Evolutionary conservation across 2,329 filamentous ascomycete genomes (phyloP).

Genomic region (Scleromitrula shiraiana): DNA sequence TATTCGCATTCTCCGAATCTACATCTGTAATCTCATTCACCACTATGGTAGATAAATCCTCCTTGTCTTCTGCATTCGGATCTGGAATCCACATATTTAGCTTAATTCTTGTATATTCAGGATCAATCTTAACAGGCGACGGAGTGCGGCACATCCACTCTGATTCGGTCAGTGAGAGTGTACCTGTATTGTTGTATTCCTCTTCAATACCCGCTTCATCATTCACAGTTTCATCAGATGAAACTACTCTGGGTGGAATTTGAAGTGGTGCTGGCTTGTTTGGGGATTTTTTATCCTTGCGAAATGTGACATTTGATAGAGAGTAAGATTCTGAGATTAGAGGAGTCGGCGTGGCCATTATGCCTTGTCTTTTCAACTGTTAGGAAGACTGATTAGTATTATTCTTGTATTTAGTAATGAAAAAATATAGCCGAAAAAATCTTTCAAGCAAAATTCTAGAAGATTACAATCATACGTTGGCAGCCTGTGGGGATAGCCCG

Average conservation of each 20-base stretch:
- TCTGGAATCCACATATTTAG: slow-evolving; percentile 8
- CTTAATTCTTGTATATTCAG: not conserved
- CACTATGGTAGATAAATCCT: not conserved
- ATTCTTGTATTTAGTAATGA: not conserved
- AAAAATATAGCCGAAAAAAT: not conserved
- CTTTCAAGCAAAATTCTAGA: not conserved
- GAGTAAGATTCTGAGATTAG: no score
- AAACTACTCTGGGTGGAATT: not conserved
- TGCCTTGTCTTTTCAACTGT: slow-evolving; percentile 10
- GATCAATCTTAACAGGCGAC: slow-evolving; percentile 10
- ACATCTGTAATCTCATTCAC: not conserved
- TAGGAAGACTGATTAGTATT: not conserved
- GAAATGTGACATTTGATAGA: slow-evolving; percentile 16
- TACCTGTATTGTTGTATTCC: slow-evolving; percentile 9
- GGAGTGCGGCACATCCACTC: slow-evolving; percentile 24
- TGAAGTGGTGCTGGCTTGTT: not conserved
- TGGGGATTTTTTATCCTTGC: slow-evolving; percentile 7
- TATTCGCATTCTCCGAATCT: not conserved
- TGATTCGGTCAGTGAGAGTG: slow-evolving; percentile 19
- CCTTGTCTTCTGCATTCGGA: not conserved
- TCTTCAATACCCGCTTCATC: not conserved
- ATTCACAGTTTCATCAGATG: not conserved
- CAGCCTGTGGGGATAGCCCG: not conserved
- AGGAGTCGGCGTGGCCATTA: not conserved
- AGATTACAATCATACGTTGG: not conserved